These are phyloP conservation scores for Pythium volutum DNA, from an alignment of 352 stramenopile species.

Conservation along the genomic window DNA sequence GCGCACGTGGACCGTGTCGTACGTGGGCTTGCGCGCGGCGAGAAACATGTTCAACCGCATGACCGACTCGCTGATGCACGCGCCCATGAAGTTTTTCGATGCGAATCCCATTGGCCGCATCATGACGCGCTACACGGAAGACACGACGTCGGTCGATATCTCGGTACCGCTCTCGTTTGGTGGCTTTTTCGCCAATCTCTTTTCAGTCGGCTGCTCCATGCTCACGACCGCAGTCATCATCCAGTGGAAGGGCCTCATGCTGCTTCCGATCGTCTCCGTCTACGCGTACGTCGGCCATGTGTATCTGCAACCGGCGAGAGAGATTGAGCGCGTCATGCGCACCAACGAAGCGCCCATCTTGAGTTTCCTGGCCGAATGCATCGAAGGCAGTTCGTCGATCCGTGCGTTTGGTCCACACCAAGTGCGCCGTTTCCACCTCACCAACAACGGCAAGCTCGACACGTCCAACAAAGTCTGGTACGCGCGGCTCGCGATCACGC, in stretches of 20 bases:
- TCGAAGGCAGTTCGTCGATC: slow-evolving; percentile 38
- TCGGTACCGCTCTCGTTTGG: slow-evolving; percentile 28
- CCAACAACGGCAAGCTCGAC: slow-evolving; percentile 31
- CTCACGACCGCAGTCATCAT: slow-evolving; percentile 64
- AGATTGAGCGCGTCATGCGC: slow-evolving; percentile 46
- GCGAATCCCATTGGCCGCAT: slow-evolving; percentile 84
- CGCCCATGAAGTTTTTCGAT: slow-evolving; percentile 90
- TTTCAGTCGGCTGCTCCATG: slow-evolving; percentile 55
- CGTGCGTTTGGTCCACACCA: slow-evolving; percentile 48
- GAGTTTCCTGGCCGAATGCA: slow-evolving; percentile 43
- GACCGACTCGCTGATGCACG: slow-evolving; percentile 71
- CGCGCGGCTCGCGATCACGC: slow-evolving; percentile 33
- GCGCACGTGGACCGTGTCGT: slow-evolving; percentile 4
- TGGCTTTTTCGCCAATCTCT: slow-evolving; percentile 52
- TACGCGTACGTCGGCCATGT: slow-evolving; percentile 58
- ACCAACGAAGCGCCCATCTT: slow-evolving; percentile 43
- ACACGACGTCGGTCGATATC: slow-evolving; percentile 83
- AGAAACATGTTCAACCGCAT: slow-evolving; percentile 77
- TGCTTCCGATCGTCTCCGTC: slow-evolving; percentile 68
- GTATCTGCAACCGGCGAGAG: slow-evolving; percentile 46
- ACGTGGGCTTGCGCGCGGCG: slow-evolving; percentile 8
- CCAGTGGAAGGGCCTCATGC: slow-evolving; percentile 57
- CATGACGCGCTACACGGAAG: slow-evolving; percentile 82
- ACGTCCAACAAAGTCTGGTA: slow-evolving; percentile 23
- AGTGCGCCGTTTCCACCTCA: slow-evolving; percentile 34